phyloP scores from a whole-genome alignment of 2,329 filamentous ascomycete species.

The Emergomyces orientalis region DNA sequence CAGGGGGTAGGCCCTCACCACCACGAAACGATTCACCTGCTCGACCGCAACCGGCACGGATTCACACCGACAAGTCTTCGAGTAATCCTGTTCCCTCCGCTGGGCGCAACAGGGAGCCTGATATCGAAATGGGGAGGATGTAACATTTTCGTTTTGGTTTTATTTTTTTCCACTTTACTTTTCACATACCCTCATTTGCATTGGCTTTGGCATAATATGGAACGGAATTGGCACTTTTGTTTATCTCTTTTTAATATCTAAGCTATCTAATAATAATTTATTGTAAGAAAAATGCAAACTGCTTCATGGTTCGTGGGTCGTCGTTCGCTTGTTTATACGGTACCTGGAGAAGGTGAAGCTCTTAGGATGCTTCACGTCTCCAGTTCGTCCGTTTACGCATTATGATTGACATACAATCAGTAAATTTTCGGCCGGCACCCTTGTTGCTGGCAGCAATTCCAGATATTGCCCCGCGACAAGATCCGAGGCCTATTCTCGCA shows the following conservation, averaged over 20 bases:
- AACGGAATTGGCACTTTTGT: background rate
- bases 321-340: background rate
- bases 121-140: slow-evolving; percentile 18
- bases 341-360: no score
- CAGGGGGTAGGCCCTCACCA: background rate
- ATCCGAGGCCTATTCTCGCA: background rate
- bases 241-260: background rate
- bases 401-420: background rate
- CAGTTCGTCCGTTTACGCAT: background rate
- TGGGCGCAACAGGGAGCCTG: slow-evolving; percentile 21
- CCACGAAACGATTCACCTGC: slow-evolving; percentile 10
- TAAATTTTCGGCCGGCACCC: background rate
- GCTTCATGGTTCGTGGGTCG: background rate
- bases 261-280: background rate
- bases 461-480: background rate
- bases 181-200: slow-evolving; percentile 1
- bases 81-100: background rate
- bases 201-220: background rate
- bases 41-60: slow-evolving; percentile 20
- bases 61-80: background rate
- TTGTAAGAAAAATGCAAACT: background rate
- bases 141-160: slow-evolving; percentile 6
- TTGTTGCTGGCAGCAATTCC: background rate
- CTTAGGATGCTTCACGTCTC: background rate
- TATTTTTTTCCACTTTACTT: slow-evolving; percentile 5